Base-by-base conservation (phyloP, 169 alveolate species). In the Plasmodium chabaudi region DNA sequence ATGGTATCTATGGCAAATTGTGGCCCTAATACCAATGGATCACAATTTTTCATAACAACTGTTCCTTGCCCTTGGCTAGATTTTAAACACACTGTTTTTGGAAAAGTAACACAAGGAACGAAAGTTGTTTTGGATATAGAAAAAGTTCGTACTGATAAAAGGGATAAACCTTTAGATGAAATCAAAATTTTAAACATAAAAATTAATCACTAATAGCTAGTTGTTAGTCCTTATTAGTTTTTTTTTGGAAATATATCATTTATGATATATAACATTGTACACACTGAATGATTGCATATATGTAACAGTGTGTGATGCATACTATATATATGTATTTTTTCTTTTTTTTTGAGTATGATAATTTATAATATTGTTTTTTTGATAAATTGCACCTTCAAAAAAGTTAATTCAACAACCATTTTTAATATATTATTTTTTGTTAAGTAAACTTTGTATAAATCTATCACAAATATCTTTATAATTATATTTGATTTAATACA, bases 1-100 rank as follows among this genome's bases (percentile, higher is more conserved):
- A 95, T 97, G 49, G 96, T 98, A 13, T 96, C 99, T 27, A 98
- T 98, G 99, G 99, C 99, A n/a, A 98, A 98, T 93, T 97, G 99
- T 15, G 99, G 99, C 4, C 99, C 99, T 15, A 97, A 98, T 89
- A 98, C 99, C 13, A 98, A 98, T 93, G 99, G 99, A 9, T 97
- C 99, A 46, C 99, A 98, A 91, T 98, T 98, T 92, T 98, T 98
- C 95, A 97, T 99, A 87, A 98, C 99, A 60, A 97, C 99, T 1
- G 99, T 96, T 53, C 97, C 98, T 42, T 95, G 98, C 71, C 97
- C 98, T 61, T 98, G 99, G 99, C 93, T 98, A 47, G 99, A 98
- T 92, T 99, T 99, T 51, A 97, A 97, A 91, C 99, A 99, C 93
- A 96, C 99, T n/a, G 99, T 99, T 21, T 99, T 98, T 93, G 99